A percentile compares a stretch with the other conserved stretches of the same genome.
Conservation (phyloP, 2,329 filamentous ascomycete species). For the Fusarium hainanense region DNA sequence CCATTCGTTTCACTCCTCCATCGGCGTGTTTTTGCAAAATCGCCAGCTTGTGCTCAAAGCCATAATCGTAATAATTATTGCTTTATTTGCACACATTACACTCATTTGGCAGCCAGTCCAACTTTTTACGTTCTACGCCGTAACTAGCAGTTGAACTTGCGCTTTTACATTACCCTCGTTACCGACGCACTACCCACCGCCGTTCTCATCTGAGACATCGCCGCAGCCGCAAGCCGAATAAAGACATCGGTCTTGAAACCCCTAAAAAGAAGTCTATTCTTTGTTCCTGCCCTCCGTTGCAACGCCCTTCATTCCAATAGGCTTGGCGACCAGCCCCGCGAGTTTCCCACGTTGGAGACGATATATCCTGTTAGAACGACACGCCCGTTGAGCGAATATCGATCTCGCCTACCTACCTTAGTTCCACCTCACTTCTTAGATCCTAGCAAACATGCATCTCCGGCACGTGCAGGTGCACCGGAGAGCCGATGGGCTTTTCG, state of each 20-base stretch:
- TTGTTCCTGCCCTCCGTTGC: constrained; percentile 41
- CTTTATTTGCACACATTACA: constrained; percentile 22
- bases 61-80: constrained; percentile 24
- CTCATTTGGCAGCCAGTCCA: constrained; percentile 46
- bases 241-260: constrained; percentile 40
- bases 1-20: constrained; percentile 44
- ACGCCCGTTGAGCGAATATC: background rate
- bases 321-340: constrained; percentile 34
- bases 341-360: constrained; percentile 16
- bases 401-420: background rate
- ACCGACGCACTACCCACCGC: constrained; percentile 2
- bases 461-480: constrained; percentile 47
- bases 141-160: constrained; percentile 22
- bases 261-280: constrained; percentile 41
- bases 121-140: constrained; percentile 22
- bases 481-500: constrained; percentile 44
- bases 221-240: constrained; percentile 31
- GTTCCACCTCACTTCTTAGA: background rate
- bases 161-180: constrained; percentile 21
- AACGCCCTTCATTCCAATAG: constrained; percentile 47
- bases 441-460: constrained; percentile 46
- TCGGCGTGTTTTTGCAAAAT: constrained; percentile 43
- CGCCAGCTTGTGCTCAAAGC: constrained; percentile 24
- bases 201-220: constrained; percentile 43
- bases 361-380: constrained; percentile 29